A percentile compares a stretch with the other conserved stretches of the same genome.
Conservation (phyloP, 2,329 filamentous ascomycete species). For the Sporothrix inflata region DNA sequence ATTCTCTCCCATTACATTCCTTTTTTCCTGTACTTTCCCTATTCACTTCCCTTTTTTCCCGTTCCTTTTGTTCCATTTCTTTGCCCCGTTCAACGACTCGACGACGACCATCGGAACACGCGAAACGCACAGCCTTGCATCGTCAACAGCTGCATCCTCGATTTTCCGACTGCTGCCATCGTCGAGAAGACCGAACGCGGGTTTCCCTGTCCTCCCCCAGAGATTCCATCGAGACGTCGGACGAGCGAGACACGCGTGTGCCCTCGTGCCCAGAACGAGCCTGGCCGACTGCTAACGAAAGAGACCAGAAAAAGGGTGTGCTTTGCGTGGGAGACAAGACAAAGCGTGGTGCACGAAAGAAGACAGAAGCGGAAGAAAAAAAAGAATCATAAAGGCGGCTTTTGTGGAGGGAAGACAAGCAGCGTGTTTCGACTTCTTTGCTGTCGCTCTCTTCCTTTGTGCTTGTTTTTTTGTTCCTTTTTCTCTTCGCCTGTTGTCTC, state of each 20-base stretch:
- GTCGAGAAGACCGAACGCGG: constrained; percentile 4
- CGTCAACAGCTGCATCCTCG: not conserved
- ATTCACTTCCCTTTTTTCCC: not conserved
- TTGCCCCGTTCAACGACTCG: not conserved
- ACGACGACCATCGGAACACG: constrained; percentile 5
- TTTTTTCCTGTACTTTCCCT: not conserved
- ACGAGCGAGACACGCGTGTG: not conserved
- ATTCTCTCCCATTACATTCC: not conserved
- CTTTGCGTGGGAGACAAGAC: constrained; percentile 21
- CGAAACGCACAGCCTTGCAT: constrained; percentile 2
- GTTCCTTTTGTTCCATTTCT: not conserved
- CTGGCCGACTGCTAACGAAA: constrained; percentile 3
- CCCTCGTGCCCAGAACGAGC: not conserved
- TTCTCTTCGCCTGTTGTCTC: constrained; percentile 6
- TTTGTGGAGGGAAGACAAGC: constrained; percentile 28
- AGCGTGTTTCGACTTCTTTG: constrained; percentile 8
- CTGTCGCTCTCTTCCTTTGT: constrained; percentile 20
- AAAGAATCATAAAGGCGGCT: constrained; percentile 23
- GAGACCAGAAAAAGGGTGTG: constrained; percentile 5
- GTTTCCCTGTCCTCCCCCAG: not conserved
- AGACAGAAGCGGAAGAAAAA: not conserved
- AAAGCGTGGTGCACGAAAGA: constrained; percentile 18
- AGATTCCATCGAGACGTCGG: not conserved
- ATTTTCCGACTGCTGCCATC: not conserved
- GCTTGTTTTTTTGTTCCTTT: constrained; percentile 12